Evolutionary conservation across 495 filamentous ascomycete genomes (phyloP).

Genomic region (Durotheca rogersii): DNA sequence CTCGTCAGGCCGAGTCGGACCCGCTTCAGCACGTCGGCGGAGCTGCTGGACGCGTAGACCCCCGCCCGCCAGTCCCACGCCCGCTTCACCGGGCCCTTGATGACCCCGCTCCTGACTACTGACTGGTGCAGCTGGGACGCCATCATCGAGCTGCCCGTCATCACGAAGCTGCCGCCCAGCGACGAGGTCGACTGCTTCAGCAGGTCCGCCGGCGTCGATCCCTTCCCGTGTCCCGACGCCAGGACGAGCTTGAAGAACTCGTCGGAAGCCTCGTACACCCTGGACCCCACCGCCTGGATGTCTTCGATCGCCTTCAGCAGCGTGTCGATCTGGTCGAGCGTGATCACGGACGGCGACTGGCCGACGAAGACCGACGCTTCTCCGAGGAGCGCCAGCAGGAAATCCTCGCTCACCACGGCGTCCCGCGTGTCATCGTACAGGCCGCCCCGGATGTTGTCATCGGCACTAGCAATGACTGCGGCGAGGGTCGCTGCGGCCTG

Average conservation of each 20-base stretch:
- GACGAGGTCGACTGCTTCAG: slow-evolving; percentile 65
- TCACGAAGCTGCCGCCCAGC: slow-evolving; percentile 55
- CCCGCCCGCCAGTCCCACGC: slow-evolving; percentile 86
- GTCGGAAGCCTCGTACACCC: slow-evolving; percentile 68
- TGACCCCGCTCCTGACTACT: slow-evolving; percentile 55
- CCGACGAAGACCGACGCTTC: slow-evolving; percentile 76
- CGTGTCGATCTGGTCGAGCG: slow-evolving; percentile 66
- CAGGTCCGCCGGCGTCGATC: slow-evolving; percentile 59
- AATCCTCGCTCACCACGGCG: slow-evolving; percentile 81
- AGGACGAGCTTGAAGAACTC: slow-evolving; percentile 65
- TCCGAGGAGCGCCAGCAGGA: slow-evolving; percentile 77
- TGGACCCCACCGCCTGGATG: slow-evolving; percentile 68
- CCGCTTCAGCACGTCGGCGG: slow-evolving; percentile 66
- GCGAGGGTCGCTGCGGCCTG: slow-evolving; percentile 71
- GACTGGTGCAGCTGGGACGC: slow-evolving; percentile 61
- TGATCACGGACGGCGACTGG: slow-evolving; percentile 53
- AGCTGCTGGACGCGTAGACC: slow-evolving; percentile 56
- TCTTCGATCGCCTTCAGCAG: slow-evolving; percentile 82
- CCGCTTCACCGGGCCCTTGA: slow-evolving; percentile 55
- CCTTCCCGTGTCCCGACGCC: slow-evolving; percentile 46
- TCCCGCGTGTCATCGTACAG: slow-evolving; percentile 76
- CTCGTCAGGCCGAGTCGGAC: slow-evolving; percentile 72
- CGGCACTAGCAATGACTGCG: slow-evolving; percentile 76
- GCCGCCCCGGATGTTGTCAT: slow-evolving; percentile 85
- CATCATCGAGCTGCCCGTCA: slow-evolving; percentile 72